These are phyloP conservation scores for Alternaria arborescens DNA, from an alignment of 2,329 filamentous ascomycete genomes.

Conservation along the genomic window DNA sequence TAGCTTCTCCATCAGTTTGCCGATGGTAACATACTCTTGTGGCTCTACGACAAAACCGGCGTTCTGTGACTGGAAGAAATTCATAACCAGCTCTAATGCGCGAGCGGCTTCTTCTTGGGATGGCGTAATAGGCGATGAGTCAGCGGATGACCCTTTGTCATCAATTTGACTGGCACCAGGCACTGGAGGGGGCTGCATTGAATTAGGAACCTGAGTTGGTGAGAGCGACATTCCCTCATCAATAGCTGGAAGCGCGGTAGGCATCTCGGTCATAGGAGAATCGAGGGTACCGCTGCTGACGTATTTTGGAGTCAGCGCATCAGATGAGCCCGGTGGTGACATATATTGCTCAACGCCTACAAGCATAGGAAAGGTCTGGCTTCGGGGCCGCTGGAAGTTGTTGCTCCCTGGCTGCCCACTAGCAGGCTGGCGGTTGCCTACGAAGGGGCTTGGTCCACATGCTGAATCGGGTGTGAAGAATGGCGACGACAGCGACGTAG, in stretches of 20 bases:
- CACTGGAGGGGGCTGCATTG: constrained; percentile 59
- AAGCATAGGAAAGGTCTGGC: constrained; percentile 83
- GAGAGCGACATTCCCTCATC: constrained; percentile 53
- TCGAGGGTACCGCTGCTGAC: constrained; percentile 58
- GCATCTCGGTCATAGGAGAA: constrained; percentile 60
- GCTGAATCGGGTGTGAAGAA: constrained; percentile 82
- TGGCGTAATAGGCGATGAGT: constrained; percentile 65
- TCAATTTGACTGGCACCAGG: constrained; percentile 46
- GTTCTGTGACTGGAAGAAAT: constrained; percentile 78
- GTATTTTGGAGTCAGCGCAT: constrained; percentile 65
- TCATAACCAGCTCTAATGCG: constrained; percentile 82
- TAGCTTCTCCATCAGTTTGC: constrained; percentile 86
- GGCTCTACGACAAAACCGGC: constrained; percentile 76
- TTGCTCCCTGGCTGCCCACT: constrained; percentile 58
- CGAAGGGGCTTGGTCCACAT: constrained; percentile 68
- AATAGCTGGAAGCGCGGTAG: constrained; percentile 49
- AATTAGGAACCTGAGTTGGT: constrained; percentile 47
- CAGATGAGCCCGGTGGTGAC: constrained; percentile 60
- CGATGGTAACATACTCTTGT: constrained; percentile 77
- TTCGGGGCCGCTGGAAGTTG: constrained; percentile 78
- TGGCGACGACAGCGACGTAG: constrained; percentile 74
- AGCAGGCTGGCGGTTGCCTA: constrained; percentile 59
- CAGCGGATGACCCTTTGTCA: constrained; percentile 29
- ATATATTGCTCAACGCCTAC: constrained; percentile 67
- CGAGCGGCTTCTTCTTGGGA: constrained; percentile 85